phyloP scores from a whole-genome alignment of 768 basidiomycete species.

The Podaxis pistillaris region DNA sequence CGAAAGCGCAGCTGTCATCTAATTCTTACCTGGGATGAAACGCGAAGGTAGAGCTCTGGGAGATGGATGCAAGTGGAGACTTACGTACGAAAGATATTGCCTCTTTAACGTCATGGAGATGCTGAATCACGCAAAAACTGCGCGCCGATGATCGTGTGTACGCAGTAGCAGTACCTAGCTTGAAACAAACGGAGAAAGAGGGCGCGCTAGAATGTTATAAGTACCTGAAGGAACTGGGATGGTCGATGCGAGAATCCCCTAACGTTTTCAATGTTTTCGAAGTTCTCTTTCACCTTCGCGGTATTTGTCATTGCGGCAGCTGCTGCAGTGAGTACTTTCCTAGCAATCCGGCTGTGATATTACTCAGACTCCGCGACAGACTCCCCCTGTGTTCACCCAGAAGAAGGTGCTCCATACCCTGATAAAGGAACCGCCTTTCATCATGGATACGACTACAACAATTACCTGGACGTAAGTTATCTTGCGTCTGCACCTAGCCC shows the following conservation, averaged over 20 bases:
- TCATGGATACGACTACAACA: conserved; percentile 1
- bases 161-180: not conserved
- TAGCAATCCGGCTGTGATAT: not conserved
- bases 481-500: not conserved
- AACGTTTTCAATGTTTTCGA: not conserved
- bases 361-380: not conserved
- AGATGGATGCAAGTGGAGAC: not conserved
- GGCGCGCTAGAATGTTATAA: not conserved
- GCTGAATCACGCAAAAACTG: not conserved
- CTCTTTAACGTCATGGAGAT: not conserved
- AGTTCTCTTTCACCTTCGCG: not conserved
- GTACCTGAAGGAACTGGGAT: not conserved
- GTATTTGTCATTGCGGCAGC: not conserved
- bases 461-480: conserved; percentile 6
- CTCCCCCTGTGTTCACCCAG: conserved; percentile 1
- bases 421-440: not conserved
- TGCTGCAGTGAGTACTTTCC: not conserved
- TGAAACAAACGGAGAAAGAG: not conserved
- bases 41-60: not conserved
- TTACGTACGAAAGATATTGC: not conserved
- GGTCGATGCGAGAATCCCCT: not conserved
- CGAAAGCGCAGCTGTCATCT: not conserved
- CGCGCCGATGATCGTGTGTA: conserved; percentile 3
- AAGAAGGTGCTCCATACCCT: not conserved
- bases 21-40: not conserved